Percentiles rank a stretch among this genome's conserved stretches.
Evolutionary conservation across 1,284 basidiomycete species (phyloP).

Genomic region (Porogramme epimiltina): DNA sequence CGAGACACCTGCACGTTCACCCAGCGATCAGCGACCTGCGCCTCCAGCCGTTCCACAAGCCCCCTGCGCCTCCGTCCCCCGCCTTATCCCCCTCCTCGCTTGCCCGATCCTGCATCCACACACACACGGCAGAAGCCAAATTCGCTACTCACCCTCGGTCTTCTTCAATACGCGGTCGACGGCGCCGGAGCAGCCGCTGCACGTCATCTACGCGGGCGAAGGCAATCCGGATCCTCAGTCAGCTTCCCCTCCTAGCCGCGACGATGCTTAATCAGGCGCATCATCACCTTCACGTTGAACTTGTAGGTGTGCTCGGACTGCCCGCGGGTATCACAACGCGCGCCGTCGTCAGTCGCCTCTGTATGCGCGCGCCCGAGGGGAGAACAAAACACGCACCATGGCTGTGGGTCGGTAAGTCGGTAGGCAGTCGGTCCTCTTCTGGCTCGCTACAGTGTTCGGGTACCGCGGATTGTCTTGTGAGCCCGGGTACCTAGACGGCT

Average conservation of each 20-base stretch:
- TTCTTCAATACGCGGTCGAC: conserved; percentile 73
- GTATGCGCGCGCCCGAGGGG: no score
- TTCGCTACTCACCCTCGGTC: conserved; percentile 55
- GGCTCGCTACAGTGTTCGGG: no score
- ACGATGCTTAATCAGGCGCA: background rate
- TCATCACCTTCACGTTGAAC: conserved; percentile 41
- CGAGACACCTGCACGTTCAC: conserved; percentile 45
- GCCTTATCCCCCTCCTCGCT: background rate
- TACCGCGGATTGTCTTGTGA: no score
- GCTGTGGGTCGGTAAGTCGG: no score
- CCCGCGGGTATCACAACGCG: no score
- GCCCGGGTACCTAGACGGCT: no score
- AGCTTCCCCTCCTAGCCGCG: conserved; percentile 10
- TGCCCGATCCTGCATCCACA: no score
- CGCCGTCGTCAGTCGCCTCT: no score
- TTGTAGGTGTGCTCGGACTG: conserved; percentile 39
- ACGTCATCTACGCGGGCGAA: conserved; percentile 68
- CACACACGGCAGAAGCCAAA: no score
- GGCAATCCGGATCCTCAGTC: conserved; percentile 5
- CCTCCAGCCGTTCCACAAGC: background rate
- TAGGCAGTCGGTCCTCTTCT: no score
- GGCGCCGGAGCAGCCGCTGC: conserved; percentile 81
- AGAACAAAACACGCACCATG: no score
- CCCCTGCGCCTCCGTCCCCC: background rate
- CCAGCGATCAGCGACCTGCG: no score